These are phyloP conservation scores for Gardenia jasminoides DNA, from an alignment of 257 asterid species.

Conservation along the genomic window DNA sequence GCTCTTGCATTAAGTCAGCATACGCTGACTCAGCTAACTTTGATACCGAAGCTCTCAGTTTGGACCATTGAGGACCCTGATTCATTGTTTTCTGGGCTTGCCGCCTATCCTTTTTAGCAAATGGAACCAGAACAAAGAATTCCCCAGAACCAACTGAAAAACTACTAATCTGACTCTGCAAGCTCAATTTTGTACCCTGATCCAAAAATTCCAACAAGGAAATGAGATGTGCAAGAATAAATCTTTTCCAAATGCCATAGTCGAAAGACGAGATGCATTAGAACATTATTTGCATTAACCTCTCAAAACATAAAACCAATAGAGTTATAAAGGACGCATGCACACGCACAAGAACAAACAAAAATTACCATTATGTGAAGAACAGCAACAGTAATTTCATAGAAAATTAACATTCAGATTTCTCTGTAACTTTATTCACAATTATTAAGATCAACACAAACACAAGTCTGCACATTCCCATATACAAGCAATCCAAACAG, in stretches of 20 bases:
- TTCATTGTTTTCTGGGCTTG: constrained; percentile 36
- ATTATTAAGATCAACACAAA: neutral
- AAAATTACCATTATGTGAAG: neutral
- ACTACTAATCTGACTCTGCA: constrained; percentile 53
- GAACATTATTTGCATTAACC: neutral
- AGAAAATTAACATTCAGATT: neutral
- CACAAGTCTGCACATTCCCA: neutral
- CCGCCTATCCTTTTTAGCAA: constrained; percentile 50
- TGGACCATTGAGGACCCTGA: constrained; percentile 24
- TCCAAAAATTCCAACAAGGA: constrained; percentile 8
- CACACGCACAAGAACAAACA: neutral
- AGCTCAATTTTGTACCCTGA: constrained; percentile 74
- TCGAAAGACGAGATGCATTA: neutral
- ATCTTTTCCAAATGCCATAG: neutral
- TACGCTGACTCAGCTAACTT: constrained; percentile 63
- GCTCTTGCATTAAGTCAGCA: constrained; percentile 73
- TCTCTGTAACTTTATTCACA: too few species aligned
- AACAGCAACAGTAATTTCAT: neutral
- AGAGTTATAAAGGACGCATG: neutral
- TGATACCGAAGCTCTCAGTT: constrained; percentile 30
- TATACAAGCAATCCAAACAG: too few species aligned
- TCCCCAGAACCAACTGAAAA: constrained; percentile 46
- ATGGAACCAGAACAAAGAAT: constrained; percentile 71
- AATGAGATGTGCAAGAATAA: neutral
- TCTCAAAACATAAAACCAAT: neutral